Conservation (phyloP, 768 basidiomycete species). For the Daedaleopsis nitida region DNA sequence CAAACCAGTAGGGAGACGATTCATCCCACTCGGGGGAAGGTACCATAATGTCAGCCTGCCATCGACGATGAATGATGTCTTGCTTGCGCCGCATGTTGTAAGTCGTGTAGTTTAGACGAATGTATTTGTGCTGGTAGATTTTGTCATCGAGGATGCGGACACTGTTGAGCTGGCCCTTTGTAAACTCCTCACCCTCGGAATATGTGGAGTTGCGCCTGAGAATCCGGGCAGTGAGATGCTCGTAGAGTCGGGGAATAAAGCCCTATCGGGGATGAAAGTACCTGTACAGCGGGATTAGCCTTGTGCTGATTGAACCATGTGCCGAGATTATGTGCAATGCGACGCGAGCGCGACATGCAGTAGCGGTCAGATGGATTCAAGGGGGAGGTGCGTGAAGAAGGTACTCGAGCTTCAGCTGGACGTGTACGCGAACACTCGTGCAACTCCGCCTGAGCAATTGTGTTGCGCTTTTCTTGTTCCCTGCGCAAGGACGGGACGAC, state of each 20-base stretch:
- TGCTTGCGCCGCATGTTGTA: constrained; percentile 44
- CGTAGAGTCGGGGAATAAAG: too few species aligned
- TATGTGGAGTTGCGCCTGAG: too few species aligned
- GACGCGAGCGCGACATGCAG: too few species aligned
- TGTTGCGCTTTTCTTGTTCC: not conserved
- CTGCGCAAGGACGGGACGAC: not conserved
- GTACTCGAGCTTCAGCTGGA: too few species aligned
- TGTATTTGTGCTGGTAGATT: constrained; percentile 31
- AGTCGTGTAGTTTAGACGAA: constrained; percentile 42
- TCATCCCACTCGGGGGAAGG: constrained; percentile 9
- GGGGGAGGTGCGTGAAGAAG: too few species aligned
- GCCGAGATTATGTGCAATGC: too few species aligned
- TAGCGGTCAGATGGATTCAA: too few species aligned
- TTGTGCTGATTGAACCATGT: too few species aligned
- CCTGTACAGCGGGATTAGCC: not conserved
- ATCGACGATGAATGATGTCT: constrained; percentile 42
- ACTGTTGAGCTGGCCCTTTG: not conserved
- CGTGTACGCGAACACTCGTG: too few species aligned
- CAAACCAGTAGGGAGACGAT: constrained; percentile 31
- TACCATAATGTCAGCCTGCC: constrained; percentile 36
- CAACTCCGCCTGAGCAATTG: not conserved
- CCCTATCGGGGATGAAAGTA: too few species aligned
- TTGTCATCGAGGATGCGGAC: constrained; percentile 22
- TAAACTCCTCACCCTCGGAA: not conserved
- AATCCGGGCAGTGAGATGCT: not conserved